A percentile compares a stretch with the other conserved stretches of the same genome.
Conservation (phyloP, 768 basidiomycete species). For the Trametes cinnabarina region DNA sequence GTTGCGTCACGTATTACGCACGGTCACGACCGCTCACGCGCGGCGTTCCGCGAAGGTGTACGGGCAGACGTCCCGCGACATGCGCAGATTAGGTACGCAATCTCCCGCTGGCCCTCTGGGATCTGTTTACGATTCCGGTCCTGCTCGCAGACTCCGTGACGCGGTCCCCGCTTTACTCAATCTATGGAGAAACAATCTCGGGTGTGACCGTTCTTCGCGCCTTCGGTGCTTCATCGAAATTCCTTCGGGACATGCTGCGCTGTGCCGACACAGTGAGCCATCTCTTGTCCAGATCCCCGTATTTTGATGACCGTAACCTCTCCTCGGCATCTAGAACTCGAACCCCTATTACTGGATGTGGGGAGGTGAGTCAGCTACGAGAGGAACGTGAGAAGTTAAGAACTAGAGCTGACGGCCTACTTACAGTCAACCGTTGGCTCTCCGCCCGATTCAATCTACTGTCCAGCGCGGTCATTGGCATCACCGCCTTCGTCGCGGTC, state of each 20-base stretch:
- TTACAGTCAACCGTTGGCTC: slow-evolving; percentile 84
- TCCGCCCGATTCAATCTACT: slow-evolving; percentile 84
- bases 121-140: slow-evolving; percentile 12
- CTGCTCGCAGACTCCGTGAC: slow-evolving; percentile 39
- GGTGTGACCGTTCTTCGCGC: slow-evolving; percentile 63
- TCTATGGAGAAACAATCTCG: slow-evolving; percentile 53
- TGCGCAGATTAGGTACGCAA: slow-evolving; percentile 68
- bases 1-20: slow-evolving; percentile 49
- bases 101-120: slow-evolving; percentile 17
- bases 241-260: slow-evolving; percentile 78
- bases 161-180: slow-evolving; percentile 49
- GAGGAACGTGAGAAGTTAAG: neutral
- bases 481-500: slow-evolving; percentile 66
- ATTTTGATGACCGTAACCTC: slow-evolving; percentile 9
- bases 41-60: slow-evolving; percentile 55
- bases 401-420: neutral
- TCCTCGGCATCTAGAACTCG: slow-evolving; percentile 39
- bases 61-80: slow-evolving; percentile 84
- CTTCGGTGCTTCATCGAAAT: slow-evolving; percentile 86
- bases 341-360: slow-evolving; percentile 91
- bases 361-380: slow-evolving; percentile 52
- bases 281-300: slow-evolving; percentile 1
- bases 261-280: slow-evolving; percentile 73
- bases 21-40: slow-evolving; percentile 85
- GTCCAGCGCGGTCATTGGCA: slow-evolving; percentile 68